Evolutionary conservation across 2,329 filamentous ascomycete genomes (phyloP).

Genomic region (Apiospora koreana): DNA sequence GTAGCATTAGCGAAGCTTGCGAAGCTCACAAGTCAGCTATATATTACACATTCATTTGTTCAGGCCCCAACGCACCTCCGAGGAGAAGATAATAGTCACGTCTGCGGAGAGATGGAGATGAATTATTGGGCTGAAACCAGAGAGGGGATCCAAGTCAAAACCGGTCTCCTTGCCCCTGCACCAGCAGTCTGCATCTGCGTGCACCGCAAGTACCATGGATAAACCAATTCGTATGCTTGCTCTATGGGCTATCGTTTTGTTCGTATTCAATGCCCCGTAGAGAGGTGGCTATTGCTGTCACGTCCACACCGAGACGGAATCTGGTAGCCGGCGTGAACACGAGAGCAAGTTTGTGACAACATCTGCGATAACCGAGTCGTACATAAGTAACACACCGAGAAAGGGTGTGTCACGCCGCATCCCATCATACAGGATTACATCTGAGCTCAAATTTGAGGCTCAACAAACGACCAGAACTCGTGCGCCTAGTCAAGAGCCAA

Average conservation of each 20-base stretch:
- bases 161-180: not conserved
- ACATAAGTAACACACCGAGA: not conserved
- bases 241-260: not conserved
- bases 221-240: not conserved
- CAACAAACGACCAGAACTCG: not conserved
- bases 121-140: not conserved
- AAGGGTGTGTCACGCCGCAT: not conserved
- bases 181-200: not conserved
- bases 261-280: not conserved
- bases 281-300: not conserved
- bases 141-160: not conserved
- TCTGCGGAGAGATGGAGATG: not conserved
- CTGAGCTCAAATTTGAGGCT: not conserved
- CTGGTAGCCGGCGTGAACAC: not conserved
- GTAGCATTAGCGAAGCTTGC: constrained; percentile 1
- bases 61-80: not conserved
- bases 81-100: not conserved
- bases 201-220: not conserved
- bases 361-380: not conserved
- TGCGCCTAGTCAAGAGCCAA: not conserved
- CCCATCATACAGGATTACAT: not conserved
- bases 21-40: not conserved
- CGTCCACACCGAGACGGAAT: not conserved
- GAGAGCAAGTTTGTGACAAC: not conserved
- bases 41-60: not conserved